Conservation (phyloP, 148 eudicot species). For the Rhododendron ovatum region DNA sequence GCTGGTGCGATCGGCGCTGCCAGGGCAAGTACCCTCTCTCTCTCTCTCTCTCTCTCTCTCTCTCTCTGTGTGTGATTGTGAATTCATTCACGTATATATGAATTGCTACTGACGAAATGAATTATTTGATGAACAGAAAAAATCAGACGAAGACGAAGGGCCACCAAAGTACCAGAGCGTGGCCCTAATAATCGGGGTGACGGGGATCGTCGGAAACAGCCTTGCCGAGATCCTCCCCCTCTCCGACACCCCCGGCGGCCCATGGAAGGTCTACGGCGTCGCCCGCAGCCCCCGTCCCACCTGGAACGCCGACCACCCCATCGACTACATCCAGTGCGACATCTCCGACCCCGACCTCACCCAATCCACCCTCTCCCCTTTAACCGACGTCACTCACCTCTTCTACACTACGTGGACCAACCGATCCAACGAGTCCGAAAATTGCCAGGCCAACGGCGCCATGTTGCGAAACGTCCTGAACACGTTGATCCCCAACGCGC, state of each 20-base stretch:
- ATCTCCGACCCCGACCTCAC: slow-evolving; percentile 42
- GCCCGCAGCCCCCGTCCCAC: slow-evolving; percentile 60
- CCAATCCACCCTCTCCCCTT: slow-evolving; percentile 35
- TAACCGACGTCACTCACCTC: slow-evolving; percentile 63
- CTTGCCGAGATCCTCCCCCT: slow-evolving; percentile 71
- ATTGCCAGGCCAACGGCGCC: slow-evolving; percentile 40
- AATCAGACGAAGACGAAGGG: slow-evolving; percentile 26
- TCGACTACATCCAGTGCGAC: slow-evolving; percentile 62
- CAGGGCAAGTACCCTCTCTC: slow-evolving; percentile 14
- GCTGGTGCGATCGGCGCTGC: slow-evolving; percentile 51
- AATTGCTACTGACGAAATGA: not conserved
- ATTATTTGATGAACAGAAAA: slow-evolving; percentile 35
- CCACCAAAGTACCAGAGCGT: slow-evolving; percentile 46
- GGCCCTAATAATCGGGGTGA: slow-evolving; percentile 59
- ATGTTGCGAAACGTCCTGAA: slow-evolving; percentile 57
- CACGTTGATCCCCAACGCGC: slow-evolving; percentile 53
- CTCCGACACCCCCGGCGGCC: slow-evolving; percentile 72
- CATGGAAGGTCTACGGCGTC: slow-evolving; percentile 83
- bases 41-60: not conserved
- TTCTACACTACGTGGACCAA: slow-evolving; percentile 66
- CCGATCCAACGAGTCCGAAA: slow-evolving; percentile 37
- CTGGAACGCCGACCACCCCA: slow-evolving; percentile 61
- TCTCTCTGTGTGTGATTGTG: not conserved
- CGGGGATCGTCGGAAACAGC: slow-evolving; percentile 70
- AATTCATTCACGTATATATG: not conserved